Percentiles rank a stretch among this genome's conserved stretches.
phyloP scores from a whole-genome alignment of 1,284 basidiomycete species.

The Hypsizygus ulmarius region DNA sequence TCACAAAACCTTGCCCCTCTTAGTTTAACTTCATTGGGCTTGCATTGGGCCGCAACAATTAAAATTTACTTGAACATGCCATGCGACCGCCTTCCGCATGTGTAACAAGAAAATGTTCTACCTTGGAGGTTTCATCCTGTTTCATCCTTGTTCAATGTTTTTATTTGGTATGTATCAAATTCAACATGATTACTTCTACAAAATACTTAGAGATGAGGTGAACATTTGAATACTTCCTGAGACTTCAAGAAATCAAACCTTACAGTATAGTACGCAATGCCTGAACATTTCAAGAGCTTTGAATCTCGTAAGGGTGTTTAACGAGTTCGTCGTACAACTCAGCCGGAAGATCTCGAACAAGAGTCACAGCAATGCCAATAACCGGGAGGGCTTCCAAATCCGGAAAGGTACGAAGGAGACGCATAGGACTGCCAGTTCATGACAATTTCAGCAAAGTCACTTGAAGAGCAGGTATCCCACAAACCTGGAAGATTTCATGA shows the following conservation, averaged over 20 bases:
- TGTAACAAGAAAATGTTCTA: too few relatives aligned
- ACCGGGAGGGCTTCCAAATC: constrained; percentile 85
- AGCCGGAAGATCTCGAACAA: constrained; percentile 86
- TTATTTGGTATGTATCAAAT: too few relatives aligned
- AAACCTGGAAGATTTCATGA: constrained; percentile 83
- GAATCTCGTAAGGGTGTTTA: constrained; percentile 79
- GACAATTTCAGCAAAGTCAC: constrained; percentile 1
- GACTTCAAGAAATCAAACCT: neutral
- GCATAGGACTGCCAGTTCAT: constrained; percentile 77
- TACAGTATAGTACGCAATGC: neutral
- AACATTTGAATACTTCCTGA: too few relatives aligned
- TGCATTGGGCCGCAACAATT: too few relatives aligned
- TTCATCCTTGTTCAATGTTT: too few relatives aligned
- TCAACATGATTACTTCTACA: too few relatives aligned
- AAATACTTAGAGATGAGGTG: too few relatives aligned
- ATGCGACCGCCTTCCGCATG: too few relatives aligned
- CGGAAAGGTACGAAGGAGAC: constrained; percentile 91
- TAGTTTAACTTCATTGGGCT: too few relatives aligned
- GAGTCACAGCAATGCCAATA: constrained; percentile 88
- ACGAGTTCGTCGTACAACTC: constrained; percentile 92
- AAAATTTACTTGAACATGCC: too few relatives aligned
- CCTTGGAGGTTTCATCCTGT: too few relatives aligned
- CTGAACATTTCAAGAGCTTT: constrained; percentile 21
- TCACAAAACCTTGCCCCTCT: too few relatives aligned
- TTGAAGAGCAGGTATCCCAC: constrained; percentile 20